phyloP scores from a whole-genome alignment of 345 rosid genomes.

The Gossypium rotundifolium region DNA sequence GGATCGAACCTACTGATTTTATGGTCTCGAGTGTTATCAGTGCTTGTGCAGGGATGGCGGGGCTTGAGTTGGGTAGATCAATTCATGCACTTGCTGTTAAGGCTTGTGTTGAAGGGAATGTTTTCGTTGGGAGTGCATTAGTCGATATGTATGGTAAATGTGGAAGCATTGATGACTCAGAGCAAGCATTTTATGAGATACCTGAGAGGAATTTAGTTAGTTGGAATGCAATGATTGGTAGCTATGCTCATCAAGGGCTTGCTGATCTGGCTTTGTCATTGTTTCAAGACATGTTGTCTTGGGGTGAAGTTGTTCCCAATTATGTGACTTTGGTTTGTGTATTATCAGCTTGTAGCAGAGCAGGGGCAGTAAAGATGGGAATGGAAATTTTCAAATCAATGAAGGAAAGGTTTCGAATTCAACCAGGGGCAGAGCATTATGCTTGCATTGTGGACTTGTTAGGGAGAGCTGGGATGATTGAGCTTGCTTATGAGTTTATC shows the following conservation, averaged over 20 bases:
- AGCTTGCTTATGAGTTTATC: constrained; percentile 51
- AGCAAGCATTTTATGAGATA: constrained; percentile 51
- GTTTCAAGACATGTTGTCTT: constrained; percentile 49
- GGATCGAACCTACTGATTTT: constrained; percentile 55
- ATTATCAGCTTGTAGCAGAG: constrained; percentile 83
- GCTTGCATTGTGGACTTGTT: constrained; percentile 81
- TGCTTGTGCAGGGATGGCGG: constrained; percentile 68
- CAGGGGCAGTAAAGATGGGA: constrained; percentile 58
- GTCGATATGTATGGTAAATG: constrained; percentile 97
- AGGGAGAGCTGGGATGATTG: constrained; percentile 78
- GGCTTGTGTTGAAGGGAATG: constrained; percentile 51
- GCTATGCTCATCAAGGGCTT: constrained; percentile 75
- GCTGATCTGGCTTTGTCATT: constrained; percentile 48
- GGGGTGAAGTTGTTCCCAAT: constrained; percentile 45
- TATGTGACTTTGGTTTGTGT: constrained; percentile 65
- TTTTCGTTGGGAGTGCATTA: constrained; percentile 71
- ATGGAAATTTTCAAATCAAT: constrained; percentile 63
- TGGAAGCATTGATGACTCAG: constrained; percentile 57
- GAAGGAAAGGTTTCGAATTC: constrained; percentile 45
- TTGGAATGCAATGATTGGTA: constrained; percentile 66
- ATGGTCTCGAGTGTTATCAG: constrained; percentile 60
- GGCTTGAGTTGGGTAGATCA: constrained; percentile 64
- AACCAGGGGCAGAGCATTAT: constrained; percentile 75
- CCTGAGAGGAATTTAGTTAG: constrained; percentile 63
- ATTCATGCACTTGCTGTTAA: constrained; percentile 66